Base-by-base conservation (phyloP, 306 rosid species). In the Crotalaria pallida region DNA sequence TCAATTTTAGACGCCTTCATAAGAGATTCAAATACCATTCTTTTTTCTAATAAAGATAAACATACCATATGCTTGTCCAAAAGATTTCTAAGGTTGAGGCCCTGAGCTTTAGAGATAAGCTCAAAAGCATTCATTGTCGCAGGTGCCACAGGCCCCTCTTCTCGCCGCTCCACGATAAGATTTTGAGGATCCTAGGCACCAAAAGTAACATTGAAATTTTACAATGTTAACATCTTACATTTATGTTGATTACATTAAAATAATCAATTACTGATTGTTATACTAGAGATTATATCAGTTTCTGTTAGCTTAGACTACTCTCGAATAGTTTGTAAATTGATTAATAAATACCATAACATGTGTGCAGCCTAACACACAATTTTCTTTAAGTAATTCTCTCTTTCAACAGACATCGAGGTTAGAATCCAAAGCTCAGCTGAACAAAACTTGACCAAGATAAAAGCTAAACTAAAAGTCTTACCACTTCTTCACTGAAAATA, bases 51-150 rank as follows among this genome's bases (percentile, higher is more conserved):
- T 19, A 62, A 36, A 67, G 49, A 52, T 43, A 71, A 73, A 65
- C 80, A 33, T 76, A 90, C 91, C 94, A 90, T 85, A 81, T 84
- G 87, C 83, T 90, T 84, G 74, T 82, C 88, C 26, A 91, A 91
- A 22, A 88, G 92, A 52, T 83, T 65, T 49, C 83, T 57, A 26
- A 91, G 90, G 81, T 86, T 80, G 82, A 83, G 83, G 65, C 97
- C 97, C 65, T 82, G 86, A 62, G 87, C 88, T 5, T 79, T 91
- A 38, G 85, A 84, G 60, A 84, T 84, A 12, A 91, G 88, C 82
- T 88, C 92, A 72, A 91, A 86, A 1, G 96, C 97, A 84, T 91
- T 91, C 90, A 83, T 82, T 13, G 88, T 60, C 41, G 79, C 73
- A 36, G 92, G 92, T 0, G 85, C 82, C 61, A 26, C 53, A 13